Percentiles rank a stretch among this genome's conserved stretches.
Evolutionary conservation across 23 red algal genomes (phyloP).

Genomic region (Gracilaria gracilis): DNA sequence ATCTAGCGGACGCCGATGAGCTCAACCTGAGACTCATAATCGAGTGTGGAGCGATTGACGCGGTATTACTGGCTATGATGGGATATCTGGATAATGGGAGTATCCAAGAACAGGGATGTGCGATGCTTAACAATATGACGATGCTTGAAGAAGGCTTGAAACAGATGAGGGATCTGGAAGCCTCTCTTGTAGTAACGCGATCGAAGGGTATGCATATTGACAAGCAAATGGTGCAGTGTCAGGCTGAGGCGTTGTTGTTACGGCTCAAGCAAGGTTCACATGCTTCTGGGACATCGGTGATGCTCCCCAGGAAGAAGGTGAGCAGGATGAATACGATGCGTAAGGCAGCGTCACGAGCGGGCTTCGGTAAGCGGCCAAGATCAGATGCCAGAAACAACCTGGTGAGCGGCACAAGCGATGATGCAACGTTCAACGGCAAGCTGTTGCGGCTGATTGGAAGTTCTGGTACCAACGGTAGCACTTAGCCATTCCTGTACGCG

Average conservation of each 20-base stretch:
- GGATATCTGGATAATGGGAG: conserved; percentile 57
- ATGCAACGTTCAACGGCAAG: neutral
- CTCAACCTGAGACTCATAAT: conserved; percentile 63
- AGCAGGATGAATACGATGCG: neutral
- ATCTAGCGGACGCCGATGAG: conserved; percentile 70
- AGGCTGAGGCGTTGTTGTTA: conserved; percentile 59
- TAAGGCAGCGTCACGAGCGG: neutral
- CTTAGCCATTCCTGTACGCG: neutral
- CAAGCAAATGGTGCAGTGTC: conserved; percentile 50
- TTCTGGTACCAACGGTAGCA: neutral
- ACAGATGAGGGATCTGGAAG: conserved; percentile 48
- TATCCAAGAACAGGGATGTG: conserved; percentile 78
- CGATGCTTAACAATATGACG: conserved; percentile 72
- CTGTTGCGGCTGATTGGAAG: conserved; percentile 19
- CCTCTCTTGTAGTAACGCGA: conserved; percentile 10
- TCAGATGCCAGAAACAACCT: neutral
- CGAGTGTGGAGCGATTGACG: conserved; percentile 72
- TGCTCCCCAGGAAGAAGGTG: conserved; percentile 4
- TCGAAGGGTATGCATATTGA: conserved; percentile 33
- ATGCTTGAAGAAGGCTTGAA: conserved; percentile 46
- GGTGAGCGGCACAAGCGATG: neutral
- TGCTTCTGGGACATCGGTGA: neutral
- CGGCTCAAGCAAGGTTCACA: conserved; percentile 23
- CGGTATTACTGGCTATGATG: conserved; percentile 50
- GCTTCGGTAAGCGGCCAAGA: conserved; percentile 11